A percentile compares a stretch with the other conserved stretches of the same genome.
Conservation (phyloP, 352 stramenopile species). For the Phytopythium vexans region DNA sequence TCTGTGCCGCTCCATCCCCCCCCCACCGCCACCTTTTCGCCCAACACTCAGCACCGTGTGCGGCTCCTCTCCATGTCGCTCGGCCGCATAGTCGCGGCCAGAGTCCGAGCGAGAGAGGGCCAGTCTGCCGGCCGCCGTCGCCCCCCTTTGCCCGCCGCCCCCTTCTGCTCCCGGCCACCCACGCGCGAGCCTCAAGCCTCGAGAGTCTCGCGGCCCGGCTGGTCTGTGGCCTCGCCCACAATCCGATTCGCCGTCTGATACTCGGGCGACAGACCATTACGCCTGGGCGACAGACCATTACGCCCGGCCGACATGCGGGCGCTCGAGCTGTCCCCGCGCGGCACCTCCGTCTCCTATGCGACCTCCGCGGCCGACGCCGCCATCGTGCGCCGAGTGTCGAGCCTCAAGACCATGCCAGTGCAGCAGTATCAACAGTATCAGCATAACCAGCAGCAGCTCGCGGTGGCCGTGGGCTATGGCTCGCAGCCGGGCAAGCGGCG, state of each 20-base stretch:
- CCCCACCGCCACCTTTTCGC: too few relatives aligned
- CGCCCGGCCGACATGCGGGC: not conserved
- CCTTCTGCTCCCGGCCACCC: too few relatives aligned
- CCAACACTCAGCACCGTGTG: too few relatives aligned
- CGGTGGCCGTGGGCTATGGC: slow-evolving; percentile 5
- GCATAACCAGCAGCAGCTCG: slow-evolving; percentile 10
- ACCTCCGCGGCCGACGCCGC: slow-evolving; percentile 17
- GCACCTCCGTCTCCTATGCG: slow-evolving; percentile 31
- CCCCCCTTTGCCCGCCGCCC: too few relatives aligned
- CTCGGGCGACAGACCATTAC: slow-evolving; percentile 4
- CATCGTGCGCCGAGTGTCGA: slow-evolving; percentile 28
- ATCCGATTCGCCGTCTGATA: slow-evolving; percentile 11
- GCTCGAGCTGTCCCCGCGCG: slow-evolving; percentile 35
- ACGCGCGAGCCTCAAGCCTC: too few relatives aligned
- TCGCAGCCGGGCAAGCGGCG: slow-evolving; percentile 13
- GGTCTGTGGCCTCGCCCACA: slow-evolving; percentile 4
- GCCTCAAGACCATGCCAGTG: slow-evolving; percentile 25
- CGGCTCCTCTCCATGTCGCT: too few relatives aligned
- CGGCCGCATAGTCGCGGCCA: too few relatives aligned
- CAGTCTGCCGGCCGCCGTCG: too few relatives aligned
- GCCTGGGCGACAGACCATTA: not conserved
- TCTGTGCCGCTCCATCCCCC: too few relatives aligned
- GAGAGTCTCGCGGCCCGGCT: too few relatives aligned
- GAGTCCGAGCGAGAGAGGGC: too few relatives aligned
- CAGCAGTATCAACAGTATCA: slow-evolving; percentile 14